phyloP scores from a whole-genome alignment of 2,329 filamentous ascomycete species.

The Ascochyta clinopodiicola region DNA sequence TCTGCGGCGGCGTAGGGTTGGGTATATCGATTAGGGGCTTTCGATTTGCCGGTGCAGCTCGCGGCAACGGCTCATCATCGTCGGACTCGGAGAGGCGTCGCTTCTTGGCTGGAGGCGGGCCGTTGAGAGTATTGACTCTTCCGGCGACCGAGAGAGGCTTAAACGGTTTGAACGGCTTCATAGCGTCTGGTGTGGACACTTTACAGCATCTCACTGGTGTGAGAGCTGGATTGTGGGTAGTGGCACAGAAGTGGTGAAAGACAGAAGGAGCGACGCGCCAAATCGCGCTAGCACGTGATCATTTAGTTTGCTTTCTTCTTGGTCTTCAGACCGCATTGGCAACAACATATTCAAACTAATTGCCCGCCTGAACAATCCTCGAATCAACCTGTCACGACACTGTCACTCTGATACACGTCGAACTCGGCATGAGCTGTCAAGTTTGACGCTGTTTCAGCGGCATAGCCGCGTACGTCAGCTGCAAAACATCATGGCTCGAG shows the following conservation, averaged over 20 bases:
- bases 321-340: not conserved
- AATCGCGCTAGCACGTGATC: slow-evolving; percentile 8
- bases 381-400: not conserved
- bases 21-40: slow-evolving; percentile 40
- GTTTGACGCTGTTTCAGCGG: slow-evolving; percentile 15
- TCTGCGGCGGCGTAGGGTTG: slow-evolving; percentile 28
- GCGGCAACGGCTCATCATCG: slow-evolving; percentile 23
- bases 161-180: slow-evolving; percentile 41
- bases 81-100: slow-evolving; percentile 48
- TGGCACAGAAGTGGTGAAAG: not conserved
- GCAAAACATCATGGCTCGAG: not conserved
- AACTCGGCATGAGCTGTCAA: slow-evolving; percentile 8
- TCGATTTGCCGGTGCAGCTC: slow-evolving; percentile 30
- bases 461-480: not conserved
- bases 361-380: not conserved
- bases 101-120: slow-evolving; percentile 51
- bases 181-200: not conserved
- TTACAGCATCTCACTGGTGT: slow-evolving; percentile 1
- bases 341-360: not conserved
- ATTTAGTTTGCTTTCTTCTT: not conserved
- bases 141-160: slow-evolving; percentile 42
- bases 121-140: slow-evolving; percentile 25
- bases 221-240: not conserved
- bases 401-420: not conserved
- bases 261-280: not conserved